phyloP scores from a whole-genome alignment of 768 basidiomycete species.

The Phaeotremella skinneri region DNA sequence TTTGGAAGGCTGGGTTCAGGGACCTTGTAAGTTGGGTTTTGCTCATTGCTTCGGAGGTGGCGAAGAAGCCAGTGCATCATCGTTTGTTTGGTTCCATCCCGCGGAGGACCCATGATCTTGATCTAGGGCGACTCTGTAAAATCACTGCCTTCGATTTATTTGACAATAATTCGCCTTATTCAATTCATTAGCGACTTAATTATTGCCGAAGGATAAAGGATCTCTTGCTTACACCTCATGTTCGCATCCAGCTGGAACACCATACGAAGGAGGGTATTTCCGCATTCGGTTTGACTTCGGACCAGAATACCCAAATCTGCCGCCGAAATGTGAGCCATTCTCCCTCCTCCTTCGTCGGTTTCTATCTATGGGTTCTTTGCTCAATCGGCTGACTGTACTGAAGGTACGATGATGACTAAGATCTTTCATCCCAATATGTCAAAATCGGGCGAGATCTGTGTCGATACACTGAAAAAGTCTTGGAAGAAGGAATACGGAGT shows the following conservation, averaged over 20 bases:
- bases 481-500: conserved; percentile 93
- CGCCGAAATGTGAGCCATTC: conserved; percentile 74
- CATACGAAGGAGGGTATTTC: conserved; percentile 70
- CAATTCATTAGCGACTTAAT: not conserved
- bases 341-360: not conserved
- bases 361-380: conserved; percentile 5
- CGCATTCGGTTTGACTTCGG: conserved; percentile 80
- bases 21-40: conserved; percentile 66
- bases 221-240: not conserved
- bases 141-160: not conserved
- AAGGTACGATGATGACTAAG: conserved; percentile 88
- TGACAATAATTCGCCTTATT: not conserved
- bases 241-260: conserved; percentile 60
- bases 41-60: conserved; percentile 12
- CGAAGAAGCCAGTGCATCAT: conserved; percentile 24
- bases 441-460: conserved; percentile 84
- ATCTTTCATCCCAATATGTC: conserved; percentile 98
- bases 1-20: conserved; percentile 81
- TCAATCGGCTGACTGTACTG: not conserved
- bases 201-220: not conserved
- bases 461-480: conserved; percentile 95
- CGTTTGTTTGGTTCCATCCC: not conserved
- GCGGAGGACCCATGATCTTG: not conserved
- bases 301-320: conserved; percentile 87
- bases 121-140: not conserved